Percentiles rank a stretch among this genome's conserved stretches.
Evolutionary conservation across 768 basidiomycete species (phyloP).

Genomic region (Leccinum sublutescens): DNA sequence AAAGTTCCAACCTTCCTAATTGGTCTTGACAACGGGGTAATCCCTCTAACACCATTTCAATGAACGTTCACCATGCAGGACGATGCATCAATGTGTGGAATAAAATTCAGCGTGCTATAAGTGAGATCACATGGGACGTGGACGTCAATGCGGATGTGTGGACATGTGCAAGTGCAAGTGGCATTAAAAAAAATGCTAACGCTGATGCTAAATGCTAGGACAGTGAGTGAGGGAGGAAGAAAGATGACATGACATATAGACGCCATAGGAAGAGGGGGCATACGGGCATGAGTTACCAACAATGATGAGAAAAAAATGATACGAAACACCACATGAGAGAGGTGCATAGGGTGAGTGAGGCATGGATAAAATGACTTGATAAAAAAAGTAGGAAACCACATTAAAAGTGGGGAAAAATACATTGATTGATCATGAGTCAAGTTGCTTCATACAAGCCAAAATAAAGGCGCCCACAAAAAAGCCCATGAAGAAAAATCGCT

Average conservation of each 20-base stretch:
- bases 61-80: too few relatives aligned
- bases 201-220: neutral
- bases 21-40: too few relatives aligned
- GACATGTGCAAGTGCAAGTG: neutral
- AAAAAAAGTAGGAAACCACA: neutral
- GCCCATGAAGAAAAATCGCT: constrained; percentile 5
- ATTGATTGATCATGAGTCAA: constrained; percentile 8
- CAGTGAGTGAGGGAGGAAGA: neutral
- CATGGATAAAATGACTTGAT: neutral
- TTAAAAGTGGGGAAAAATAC: neutral
- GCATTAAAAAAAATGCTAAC: neutral
- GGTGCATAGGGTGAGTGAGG: neutral
- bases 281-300: neutral
- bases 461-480: neutral
- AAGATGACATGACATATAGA: neutral
- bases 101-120: neutral
- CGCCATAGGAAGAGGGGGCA: neutral
- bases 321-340: neutral
- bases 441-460: constrained; percentile 18
- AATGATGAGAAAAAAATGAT: neutral
- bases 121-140: neutral
- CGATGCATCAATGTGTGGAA: neutral
- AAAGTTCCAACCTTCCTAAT: too few relatives aligned
- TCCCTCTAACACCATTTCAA: too few relatives aligned
- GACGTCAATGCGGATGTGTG: neutral